Evolutionary conservation across 2,329 filamentous ascomycete genomes (phyloP).

Genomic region (Lachnellula suecica): DNA sequence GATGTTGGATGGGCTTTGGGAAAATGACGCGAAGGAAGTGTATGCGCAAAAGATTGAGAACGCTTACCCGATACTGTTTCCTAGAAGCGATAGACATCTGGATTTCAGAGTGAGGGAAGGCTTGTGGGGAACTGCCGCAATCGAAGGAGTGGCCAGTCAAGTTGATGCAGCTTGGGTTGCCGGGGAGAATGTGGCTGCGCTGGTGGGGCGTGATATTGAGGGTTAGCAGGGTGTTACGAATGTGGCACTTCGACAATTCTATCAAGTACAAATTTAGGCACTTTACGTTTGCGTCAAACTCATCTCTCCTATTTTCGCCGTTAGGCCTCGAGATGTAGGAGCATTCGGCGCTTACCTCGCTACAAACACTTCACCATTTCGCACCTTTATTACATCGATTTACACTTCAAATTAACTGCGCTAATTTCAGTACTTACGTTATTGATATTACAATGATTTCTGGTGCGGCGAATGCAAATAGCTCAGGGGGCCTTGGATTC

Average conservation of each 20-base stretch:
- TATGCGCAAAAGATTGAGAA: conserved; percentile 8
- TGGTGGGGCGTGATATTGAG: conserved; percentile 3
- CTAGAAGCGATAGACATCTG: conserved; percentile 1
- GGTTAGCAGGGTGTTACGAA: not conserved
- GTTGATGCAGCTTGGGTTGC: conserved; percentile 13
- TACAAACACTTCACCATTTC: too few relatives aligned
- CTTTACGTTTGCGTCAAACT: not conserved
- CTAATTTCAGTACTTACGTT: too few relatives aligned
- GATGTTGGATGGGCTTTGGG: not conserved
- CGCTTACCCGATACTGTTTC: conserved; percentile 15
- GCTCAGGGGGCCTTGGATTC: too few relatives aligned
- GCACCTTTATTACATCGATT: too few relatives aligned
- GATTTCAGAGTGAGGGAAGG: conserved; percentile 9
- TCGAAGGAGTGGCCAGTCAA: conserved; percentile 9
- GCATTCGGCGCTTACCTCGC: too few relatives aligned
- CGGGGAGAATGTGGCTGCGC: conserved; percentile 12
- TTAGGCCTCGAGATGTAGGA: too few relatives aligned
- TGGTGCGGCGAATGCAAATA: too few relatives aligned
- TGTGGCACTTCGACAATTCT: not conserved
- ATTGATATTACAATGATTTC: too few relatives aligned
- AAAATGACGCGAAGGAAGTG: not conserved
- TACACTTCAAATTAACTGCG: too few relatives aligned
- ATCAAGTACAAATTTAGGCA: not conserved
- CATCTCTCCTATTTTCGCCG: too few relatives aligned
- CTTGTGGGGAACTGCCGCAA: conserved; percentile 11